Base-by-base conservation (phyloP, 768 basidiomycete species). In the Cantharellus anzutake region DNA sequence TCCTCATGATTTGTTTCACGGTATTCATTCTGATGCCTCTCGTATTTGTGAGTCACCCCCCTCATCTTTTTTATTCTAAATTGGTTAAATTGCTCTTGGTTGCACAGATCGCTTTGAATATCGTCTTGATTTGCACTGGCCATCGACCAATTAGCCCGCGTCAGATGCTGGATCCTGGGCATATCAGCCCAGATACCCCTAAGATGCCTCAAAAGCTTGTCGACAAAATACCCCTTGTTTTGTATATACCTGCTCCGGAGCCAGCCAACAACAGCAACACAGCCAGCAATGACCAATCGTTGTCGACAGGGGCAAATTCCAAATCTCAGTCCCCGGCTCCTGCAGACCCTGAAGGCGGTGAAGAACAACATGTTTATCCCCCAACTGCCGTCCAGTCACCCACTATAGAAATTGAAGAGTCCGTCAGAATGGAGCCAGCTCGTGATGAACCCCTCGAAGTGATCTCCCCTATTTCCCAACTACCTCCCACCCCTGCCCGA, bases 11-110 rank as follows among this genome's bases (percentile, higher is more conserved):
- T 14, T 85, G 82, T 35, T 73, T 89, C 61, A 72, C 87, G 5
- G 80, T 91, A 40, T 84, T 91, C 68, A 75, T 90, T 59, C 69
- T 91, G 60, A 82, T 84, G 1, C 87, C 87, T 0, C 78, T 90
- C 58, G 69, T 88, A 61, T 84, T 84, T 70, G 87, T 88, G 67
- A 69, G 84, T 73, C 37, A 40, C 14, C 34, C 60, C 11, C 53
- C n/a, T 51, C 40, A 29, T 20, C 34, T 34, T 4, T 5, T 2
- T 37, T 3, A 37, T 41, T 14, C 42, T n/a, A 14, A 41, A 37
- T 29, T 40, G 3, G 35, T 34, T 51, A 2, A 11, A 39, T 5
- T 11, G 34, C 20, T 2, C 37, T 4, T 0, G 38, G 34, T 20
- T 55, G 44, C 5, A 29, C 58, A 86, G 86, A 72, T 87, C 48